Evolutionary conservation across 2,329 filamentous ascomycete genomes (phyloP).

Genomic region (Colletotrichum neosansevieriae): DNA sequence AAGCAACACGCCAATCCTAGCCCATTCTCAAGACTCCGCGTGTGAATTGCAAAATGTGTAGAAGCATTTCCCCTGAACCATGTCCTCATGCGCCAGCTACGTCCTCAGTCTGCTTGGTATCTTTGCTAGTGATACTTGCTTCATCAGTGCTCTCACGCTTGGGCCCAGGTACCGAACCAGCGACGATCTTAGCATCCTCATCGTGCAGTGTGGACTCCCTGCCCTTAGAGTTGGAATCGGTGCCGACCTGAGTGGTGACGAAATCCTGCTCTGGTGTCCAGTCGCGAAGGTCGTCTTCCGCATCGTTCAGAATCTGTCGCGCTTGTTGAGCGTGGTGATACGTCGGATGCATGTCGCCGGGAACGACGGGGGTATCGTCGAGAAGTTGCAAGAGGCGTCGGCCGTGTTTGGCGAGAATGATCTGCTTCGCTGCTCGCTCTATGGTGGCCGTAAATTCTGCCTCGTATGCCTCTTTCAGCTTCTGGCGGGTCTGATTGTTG

Average conservation of each 20-base stretch:
- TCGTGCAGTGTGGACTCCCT: constrained; percentile 21
- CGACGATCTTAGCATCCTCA: constrained; percentile 31
- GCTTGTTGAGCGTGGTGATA: constrained; percentile 78
- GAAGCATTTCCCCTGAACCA: background rate
- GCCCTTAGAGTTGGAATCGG: constrained; percentile 16
- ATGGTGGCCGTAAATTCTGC: constrained; percentile 90
- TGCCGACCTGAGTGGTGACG: constrained; percentile 21
- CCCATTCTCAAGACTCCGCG: background rate
- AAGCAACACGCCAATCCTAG: background rate
- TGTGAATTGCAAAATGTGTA: background rate
- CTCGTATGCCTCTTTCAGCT: constrained; percentile 95
- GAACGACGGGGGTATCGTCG: constrained; percentile 90
- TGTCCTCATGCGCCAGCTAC: constrained; percentile 3
- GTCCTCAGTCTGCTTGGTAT: constrained; percentile 24
- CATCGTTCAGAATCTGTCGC: constrained; percentile 89
- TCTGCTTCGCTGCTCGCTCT: constrained; percentile 96
- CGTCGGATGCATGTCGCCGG: constrained; percentile 79
- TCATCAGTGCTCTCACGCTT: background rate
- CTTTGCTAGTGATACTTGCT: constrained; percentile 10
- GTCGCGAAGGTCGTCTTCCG: constrained; percentile 85
- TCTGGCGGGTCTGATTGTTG: constrained; percentile 81
- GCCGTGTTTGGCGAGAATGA: constrained; percentile 91
- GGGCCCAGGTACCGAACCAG: constrained; percentile 7
- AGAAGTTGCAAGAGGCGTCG: constrained; percentile 86
- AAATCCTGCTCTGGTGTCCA: constrained; percentile 70